Percentiles rank a stretch among this genome's conserved stretches.
phyloP scores from a whole-genome alignment of 2,329 filamentous ascomycete genomes.

The Hortaea werneckii region DNA sequence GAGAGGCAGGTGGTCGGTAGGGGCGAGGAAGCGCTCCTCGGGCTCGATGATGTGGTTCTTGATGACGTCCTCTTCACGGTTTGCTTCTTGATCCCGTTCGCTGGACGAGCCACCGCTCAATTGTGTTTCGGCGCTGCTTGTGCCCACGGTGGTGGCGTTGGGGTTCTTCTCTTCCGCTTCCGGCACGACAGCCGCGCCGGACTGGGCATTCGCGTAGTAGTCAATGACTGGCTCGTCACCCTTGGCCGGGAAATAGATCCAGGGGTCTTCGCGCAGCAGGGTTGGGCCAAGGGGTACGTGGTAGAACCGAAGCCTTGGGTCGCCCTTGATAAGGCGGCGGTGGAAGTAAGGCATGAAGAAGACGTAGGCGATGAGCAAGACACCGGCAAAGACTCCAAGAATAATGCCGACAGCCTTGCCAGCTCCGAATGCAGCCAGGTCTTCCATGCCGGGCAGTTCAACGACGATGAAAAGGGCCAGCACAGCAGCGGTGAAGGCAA shows the following conservation, averaged over 20 bases:
- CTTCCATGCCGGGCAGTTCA: constrained; percentile 20
- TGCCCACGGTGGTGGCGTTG: background rate
- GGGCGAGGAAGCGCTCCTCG: constrained; percentile 8
- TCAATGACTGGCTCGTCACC: constrained; percentile 11
- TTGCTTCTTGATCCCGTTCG: constrained; percentile 1
- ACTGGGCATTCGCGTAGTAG: constrained; percentile 12
- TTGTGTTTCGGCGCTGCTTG: background rate
- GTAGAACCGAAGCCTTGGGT: constrained; percentile 49
- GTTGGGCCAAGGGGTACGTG: constrained; percentile 38
- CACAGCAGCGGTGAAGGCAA: constrained; percentile 35
- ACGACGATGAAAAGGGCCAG: constrained; percentile 48
- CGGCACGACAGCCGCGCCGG: background rate
- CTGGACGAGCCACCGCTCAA: background rate
- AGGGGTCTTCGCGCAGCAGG: constrained; percentile 22
- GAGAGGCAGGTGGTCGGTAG: constrained; percentile 3
- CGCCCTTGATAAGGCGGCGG: constrained; percentile 48
- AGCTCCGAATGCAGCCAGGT: background rate
- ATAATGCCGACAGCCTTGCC: constrained; percentile 44
- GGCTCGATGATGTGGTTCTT: constrained; percentile 4
- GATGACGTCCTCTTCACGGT: background rate
- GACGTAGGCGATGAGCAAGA: constrained; percentile 38
- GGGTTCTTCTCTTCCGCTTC: constrained; percentile 5
- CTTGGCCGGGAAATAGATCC: constrained; percentile 10
- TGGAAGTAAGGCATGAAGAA: constrained; percentile 53
- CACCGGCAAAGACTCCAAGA: constrained; percentile 42